phyloP scores from a whole-genome alignment of 371 early-diverging fungal genomes.

The Saksenaea oblongispora region DNA sequence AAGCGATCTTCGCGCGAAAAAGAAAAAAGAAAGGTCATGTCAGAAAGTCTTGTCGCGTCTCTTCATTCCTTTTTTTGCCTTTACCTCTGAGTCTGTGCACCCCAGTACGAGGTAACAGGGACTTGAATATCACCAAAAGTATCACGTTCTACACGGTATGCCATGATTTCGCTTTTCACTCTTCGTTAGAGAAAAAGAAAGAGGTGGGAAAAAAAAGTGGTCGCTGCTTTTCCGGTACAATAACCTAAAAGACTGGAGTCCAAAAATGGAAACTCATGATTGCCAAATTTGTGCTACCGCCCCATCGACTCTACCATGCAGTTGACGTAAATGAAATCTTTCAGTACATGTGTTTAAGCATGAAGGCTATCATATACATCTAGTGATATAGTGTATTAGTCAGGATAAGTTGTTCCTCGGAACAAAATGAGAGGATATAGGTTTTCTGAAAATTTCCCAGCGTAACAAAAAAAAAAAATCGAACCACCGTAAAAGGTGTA shows the following conservation, averaged over 20 bases:
- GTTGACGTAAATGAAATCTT: no score
- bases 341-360: no score
- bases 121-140: slow-evolving; percentile 94
- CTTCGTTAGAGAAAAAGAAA: neutral
- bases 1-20: slow-evolving; percentile 65
- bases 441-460: no score
- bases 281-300: no score
- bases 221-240: neutral
- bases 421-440: no score
- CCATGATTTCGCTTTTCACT: neutral
- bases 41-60: neutral
- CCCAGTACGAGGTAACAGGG: slow-evolving; percentile 94
- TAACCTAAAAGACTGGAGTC: neutral
- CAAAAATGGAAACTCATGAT: neutral
- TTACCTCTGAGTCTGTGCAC: slow-evolving; percentile 95
- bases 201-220: slow-evolving; percentile 2
- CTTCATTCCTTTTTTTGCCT: neutral
- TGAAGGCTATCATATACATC: no score
- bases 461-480: no score
- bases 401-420: no score
- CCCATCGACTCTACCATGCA: no score
- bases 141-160: slow-evolving; percentile 83
- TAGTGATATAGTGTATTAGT: no score
- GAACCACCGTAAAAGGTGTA: no score
- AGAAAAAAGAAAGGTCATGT: neutral